These are phyloP conservation scores for Tolypocladium sp. DNA, from an alignment of 2,329 filamentous ascomycete genomes.

Conservation along the genomic window DNA sequence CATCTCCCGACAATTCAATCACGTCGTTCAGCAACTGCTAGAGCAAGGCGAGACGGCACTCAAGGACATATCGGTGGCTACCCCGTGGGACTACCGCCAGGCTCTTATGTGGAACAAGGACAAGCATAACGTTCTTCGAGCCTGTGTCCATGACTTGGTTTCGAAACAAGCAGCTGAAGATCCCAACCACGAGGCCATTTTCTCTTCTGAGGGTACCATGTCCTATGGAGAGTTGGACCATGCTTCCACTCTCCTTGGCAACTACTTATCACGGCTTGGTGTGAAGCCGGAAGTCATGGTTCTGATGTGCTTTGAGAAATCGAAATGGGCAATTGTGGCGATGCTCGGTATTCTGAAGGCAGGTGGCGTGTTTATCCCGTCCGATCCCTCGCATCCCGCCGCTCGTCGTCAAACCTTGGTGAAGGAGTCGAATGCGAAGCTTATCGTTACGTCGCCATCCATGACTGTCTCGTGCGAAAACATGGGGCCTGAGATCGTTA, in stretches of 20 bases:
- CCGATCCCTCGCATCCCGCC: not conserved
- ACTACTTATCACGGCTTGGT: constrained; percentile 5
- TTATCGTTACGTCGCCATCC: not conserved
- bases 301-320: not conserved
- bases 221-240: constrained; percentile 25
- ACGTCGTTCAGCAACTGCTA: not conserved
- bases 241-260: not conserved
- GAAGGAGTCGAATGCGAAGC: not conserved
- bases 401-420: not conserved
- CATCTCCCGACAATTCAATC: not conserved
- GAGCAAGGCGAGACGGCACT: not conserved
- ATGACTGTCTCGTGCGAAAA: not conserved
- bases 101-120: not conserved
- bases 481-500: not conserved
- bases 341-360: constrained; percentile 7
- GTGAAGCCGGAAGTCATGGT: constrained; percentile 5
- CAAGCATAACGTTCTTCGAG: not conserved
- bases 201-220: constrained; percentile 33
- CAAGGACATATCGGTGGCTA: not conserved
- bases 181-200: constrained; percentile 24
- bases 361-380: constrained; percentile 3
- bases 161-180: constrained; percentile 23
- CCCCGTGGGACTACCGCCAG: not conserved
- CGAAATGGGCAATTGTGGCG: constrained; percentile 6
- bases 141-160: not conserved